phyloP scores from a whole-genome alignment of 2,329 filamentous ascomycete genomes.

The Penicillium polonicum region DNA sequence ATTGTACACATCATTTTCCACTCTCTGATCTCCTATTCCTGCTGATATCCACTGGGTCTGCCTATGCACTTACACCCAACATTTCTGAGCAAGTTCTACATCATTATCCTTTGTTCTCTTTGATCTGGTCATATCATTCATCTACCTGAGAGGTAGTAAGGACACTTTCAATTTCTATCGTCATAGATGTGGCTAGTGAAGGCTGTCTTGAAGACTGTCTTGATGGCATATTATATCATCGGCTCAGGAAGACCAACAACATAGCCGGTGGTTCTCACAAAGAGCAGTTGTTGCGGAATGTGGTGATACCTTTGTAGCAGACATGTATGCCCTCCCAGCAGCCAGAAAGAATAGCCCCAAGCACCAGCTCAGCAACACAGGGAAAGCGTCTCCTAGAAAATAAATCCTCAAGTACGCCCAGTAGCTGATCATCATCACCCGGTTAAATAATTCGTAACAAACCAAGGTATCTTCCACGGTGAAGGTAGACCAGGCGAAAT shows the following conservation, averaged over 20 bases:
- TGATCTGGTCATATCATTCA: too few species aligned
- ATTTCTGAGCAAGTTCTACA: background rate
- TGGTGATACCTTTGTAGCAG: background rate
- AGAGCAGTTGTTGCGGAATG: background rate
- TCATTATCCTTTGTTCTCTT: too few species aligned
- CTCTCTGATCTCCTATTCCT: slow-evolving; percentile 1
- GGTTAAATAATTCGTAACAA: background rate
- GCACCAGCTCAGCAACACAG: too few species aligned
- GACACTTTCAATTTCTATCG: background rate
- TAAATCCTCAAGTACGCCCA: background rate
- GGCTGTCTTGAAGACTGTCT: background rate
- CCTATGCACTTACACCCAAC: background rate
- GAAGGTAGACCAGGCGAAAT: too few species aligned
- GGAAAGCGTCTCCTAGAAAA: background rate
- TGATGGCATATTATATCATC: background rate
- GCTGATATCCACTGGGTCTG: slow-evolving; percentile 7
- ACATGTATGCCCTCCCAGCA: too few species aligned
- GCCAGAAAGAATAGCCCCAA: too few species aligned
- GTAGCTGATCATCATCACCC: background rate
- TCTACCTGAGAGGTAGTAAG: background rate
- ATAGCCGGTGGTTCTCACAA: background rate
- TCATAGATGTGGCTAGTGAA: background rate
- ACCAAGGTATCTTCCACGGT: background rate
- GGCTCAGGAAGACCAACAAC: background rate
- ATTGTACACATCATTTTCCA: slow-evolving; percentile 14